These are phyloP conservation scores for Acer saccharum DNA, from an alignment of 345 rosid species.

Conservation along the genomic window DNA sequence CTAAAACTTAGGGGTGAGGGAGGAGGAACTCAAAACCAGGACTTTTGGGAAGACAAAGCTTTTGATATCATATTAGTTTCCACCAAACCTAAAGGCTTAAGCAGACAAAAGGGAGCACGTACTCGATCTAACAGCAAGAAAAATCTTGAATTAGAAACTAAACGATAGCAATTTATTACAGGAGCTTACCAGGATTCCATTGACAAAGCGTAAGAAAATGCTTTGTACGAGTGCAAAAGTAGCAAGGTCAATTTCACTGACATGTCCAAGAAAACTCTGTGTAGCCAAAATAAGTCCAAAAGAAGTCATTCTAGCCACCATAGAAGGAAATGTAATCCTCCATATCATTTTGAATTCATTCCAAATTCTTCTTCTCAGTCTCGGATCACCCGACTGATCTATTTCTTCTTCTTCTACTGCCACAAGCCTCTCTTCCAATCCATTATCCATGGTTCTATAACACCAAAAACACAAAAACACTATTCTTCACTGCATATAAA, in stretches of 20 bases:
- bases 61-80: no score
- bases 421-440: conserved; percentile 37
- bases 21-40: no score
- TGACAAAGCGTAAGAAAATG: conserved; percentile 41
- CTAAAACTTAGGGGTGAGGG: no score
- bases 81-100: no score
- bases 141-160: no score
- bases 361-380: conserved; percentile 30
- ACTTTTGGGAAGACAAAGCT: no score
- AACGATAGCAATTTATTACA: no score
- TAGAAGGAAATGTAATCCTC: conserved; percentile 58
- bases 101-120: no score
- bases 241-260: conserved; percentile 42
- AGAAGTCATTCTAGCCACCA: conserved; percentile 44
- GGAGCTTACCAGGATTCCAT: conserved; percentile 44
- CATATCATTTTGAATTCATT: conserved; percentile 41
- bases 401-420: conserved; percentile 6
- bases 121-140: no score
- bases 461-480: no score
- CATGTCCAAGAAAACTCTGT: conserved; percentile 55
- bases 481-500: no score
- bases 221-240: conserved; percentile 50
- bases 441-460: not conserved
- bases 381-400: not conserved
- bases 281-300: conserved; percentile 56